Base-by-base conservation (phyloP, 768 basidiomycete genomes). In the Xerocomellus intermedius region DNA sequence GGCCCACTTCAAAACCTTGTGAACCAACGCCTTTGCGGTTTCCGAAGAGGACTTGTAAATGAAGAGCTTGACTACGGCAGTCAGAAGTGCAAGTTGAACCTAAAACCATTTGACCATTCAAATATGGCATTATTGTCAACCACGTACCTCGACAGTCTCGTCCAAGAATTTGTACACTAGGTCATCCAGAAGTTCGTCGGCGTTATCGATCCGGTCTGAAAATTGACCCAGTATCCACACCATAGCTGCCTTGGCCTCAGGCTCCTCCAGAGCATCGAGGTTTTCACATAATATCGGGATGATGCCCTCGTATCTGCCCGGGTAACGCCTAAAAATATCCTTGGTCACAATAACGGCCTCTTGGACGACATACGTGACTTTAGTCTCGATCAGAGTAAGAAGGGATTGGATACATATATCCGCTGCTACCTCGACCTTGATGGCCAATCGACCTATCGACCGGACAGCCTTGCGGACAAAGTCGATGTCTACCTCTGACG, bases 161-260 rank as follows among this genome's bases (percentile, higher is more conserved):
- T 96, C 95, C 65, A 92, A 70, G 74, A 97, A 98, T 2, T 83
- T 86, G 65, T 89, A 93, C 43, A 91, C 74, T 35, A 96, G 76
- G 59, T 96, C 96, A 64, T 99, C 97, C 69, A 99, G 76, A 53
- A 99, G 78, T 62, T 98, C 95, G 65, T 98, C 94, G 9, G 87
- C 91, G 64, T 98, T 98, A 59, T 97, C 92, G 55, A 99, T 98
- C 63, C 87, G 82, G 69, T 98, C 84, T 32, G 97, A 90, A 65
- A 94, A 98, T 73, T 99, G 94, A 0, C 97, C 97, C 35, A 98
- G 75, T 65, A 98, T 93, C 97, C 97, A 99, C 32, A 99, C 83
- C 85, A 99, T 97, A 10, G 94, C 88, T 3, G 96, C 89, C 68
- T 98, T 98, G 21, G 95, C 87, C 73, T 99, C 97, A 0, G 97